phyloP scores from a whole-genome alignment of 2,329 filamentous ascomycete genomes.

The Claviceps cyperi region DNA sequence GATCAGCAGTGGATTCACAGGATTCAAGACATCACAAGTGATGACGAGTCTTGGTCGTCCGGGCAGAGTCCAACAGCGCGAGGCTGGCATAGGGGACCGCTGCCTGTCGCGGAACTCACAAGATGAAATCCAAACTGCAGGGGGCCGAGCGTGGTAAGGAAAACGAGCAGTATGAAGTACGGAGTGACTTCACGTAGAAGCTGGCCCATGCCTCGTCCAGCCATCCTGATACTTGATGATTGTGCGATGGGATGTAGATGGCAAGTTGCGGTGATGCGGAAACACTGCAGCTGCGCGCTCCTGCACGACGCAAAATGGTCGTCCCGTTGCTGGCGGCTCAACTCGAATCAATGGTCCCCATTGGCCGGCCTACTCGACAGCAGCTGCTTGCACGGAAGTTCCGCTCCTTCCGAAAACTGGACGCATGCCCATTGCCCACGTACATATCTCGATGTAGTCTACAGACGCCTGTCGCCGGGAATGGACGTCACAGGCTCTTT shows the following conservation, averaged over 20 bases:
- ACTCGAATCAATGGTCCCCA: too few relatives aligned
- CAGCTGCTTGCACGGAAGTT: too few relatives aligned
- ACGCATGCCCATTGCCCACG: too few relatives aligned
- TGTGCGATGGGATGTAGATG: background rate
- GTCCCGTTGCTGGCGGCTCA: too few relatives aligned
- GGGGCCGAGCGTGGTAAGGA: slow-evolving; percentile 68
- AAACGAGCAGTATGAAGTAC: slow-evolving; percentile 64
- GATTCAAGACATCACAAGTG: background rate
- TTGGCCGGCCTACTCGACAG: too few relatives aligned
- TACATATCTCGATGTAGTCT: too few relatives aligned
- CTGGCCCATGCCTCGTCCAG: slow-evolving; percentile 12
- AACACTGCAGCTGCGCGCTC: too few relatives aligned
- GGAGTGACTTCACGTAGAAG: slow-evolving; percentile 42
- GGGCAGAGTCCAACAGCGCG: background rate
- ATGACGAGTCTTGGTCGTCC: background rate
- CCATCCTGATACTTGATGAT: slow-evolving; percentile 14
- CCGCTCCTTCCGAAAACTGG: too few relatives aligned
- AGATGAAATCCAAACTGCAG: slow-evolving; percentile 92
- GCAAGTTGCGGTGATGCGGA: background rate
- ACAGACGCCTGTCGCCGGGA: too few relatives aligned
- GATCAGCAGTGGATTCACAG: background rate
- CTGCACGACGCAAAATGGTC: too few relatives aligned
- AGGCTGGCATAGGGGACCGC: background rate
- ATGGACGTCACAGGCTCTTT: too few relatives aligned
- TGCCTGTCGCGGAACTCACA: slow-evolving; percentile 31